Evolutionary conservation across 1,284 basidiomycete species (phyloP).

Genomic region (Gastroboletus turbinatus): DNA sequence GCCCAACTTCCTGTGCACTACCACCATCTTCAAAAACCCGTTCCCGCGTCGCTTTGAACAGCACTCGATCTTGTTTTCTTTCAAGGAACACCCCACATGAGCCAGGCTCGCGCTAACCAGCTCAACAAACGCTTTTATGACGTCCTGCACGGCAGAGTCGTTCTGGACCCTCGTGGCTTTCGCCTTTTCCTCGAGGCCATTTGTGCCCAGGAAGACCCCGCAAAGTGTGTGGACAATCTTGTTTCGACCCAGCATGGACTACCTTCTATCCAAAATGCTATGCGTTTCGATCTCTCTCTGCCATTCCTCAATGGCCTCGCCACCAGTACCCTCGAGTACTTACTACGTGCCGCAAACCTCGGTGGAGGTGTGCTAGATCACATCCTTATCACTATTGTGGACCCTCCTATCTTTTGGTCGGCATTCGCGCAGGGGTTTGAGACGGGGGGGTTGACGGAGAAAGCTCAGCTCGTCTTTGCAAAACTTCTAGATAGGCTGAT

Average conservation of each 20-base stretch:
- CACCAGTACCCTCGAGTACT: slow-evolving; percentile 40
- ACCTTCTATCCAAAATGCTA: slow-evolving; percentile 41
- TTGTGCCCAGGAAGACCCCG: slow-evolving; percentile 40
- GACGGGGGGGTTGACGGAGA: slow-evolving; percentile 35
- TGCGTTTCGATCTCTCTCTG: slow-evolving; percentile 43
- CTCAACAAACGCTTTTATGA: slow-evolving; percentile 31
- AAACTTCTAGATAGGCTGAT: slow-evolving; percentile 55
- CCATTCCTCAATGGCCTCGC: slow-evolving; percentile 48
- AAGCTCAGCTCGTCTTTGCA: slow-evolving; percentile 44
- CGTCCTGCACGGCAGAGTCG: slow-evolving; percentile 23
- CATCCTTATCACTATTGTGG: slow-evolving; percentile 43
- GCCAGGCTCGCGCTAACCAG: slow-evolving; percentile 15
- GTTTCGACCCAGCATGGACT: slow-evolving; percentile 43
- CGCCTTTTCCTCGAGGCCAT: slow-evolving; percentile 50
- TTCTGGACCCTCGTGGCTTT: slow-evolving; percentile 12
- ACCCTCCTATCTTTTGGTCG: slow-evolving; percentile 58
- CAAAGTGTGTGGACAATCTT: slow-evolving; percentile 43
- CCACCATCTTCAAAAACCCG: neutral
- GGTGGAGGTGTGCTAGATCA: slow-evolving; percentile 45
- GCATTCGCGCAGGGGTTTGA: slow-evolving; percentile 42
- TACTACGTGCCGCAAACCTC: slow-evolving; percentile 45
- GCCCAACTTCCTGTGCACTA: slow-evolving; percentile 1
- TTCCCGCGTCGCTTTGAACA: neutral
- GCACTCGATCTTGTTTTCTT: neutral
- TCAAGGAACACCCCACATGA: slow-evolving; percentile 7